A percentile compares a stretch with the other conserved stretches of the same genome.
These are phyloP conservation scores for Penstemon davidsonii DNA, from an alignment of 257 asterid genomes.

Conservation along the genomic window DNA sequence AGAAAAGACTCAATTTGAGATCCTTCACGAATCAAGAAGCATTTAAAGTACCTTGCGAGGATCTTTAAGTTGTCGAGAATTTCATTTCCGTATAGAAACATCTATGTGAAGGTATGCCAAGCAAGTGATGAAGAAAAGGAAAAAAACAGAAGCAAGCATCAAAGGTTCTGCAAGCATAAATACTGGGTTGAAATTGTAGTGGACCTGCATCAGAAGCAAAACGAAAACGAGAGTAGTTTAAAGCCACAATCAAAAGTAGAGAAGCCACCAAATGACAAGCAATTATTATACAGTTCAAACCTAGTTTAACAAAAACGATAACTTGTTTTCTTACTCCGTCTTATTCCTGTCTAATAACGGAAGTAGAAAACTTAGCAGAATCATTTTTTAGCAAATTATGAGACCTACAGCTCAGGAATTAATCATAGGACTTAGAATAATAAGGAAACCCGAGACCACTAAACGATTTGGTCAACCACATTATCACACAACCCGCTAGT, in stretches of 20 bases:
- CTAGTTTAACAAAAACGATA: neutral
- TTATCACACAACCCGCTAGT: neutral
- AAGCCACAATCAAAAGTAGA: constrained; percentile 6
- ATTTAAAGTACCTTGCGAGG: constrained; percentile 39
- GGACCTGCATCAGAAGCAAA: constrained; percentile 60
- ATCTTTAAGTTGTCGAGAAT: constrained; percentile 20
- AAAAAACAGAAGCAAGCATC: constrained; percentile 79
- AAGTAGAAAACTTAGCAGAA: neutral
- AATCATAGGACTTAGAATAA: neutral
- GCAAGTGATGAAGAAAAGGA: constrained; percentile 66
- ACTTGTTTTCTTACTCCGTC: no score
- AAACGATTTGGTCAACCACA: constrained; percentile 14
- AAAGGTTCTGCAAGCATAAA: constrained; percentile 98
- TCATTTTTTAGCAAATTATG: neutral
- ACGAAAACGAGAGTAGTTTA: constrained; percentile 5
- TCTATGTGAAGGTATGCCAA: constrained; percentile 83
- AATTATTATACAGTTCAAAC: neutral
- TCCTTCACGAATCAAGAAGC: neutral
- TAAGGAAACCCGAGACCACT: neutral
- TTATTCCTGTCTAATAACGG: neutral
- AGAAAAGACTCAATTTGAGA: neutral
- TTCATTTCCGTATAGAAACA: constrained; percentile 67
- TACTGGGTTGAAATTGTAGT: constrained; percentile 77
- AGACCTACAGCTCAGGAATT: neutral
- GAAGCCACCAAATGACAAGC: neutral